phyloP scores from a whole-genome alignment of 2,329 filamentous ascomycete genomes.

The Fusarium devonianum region DNA sequence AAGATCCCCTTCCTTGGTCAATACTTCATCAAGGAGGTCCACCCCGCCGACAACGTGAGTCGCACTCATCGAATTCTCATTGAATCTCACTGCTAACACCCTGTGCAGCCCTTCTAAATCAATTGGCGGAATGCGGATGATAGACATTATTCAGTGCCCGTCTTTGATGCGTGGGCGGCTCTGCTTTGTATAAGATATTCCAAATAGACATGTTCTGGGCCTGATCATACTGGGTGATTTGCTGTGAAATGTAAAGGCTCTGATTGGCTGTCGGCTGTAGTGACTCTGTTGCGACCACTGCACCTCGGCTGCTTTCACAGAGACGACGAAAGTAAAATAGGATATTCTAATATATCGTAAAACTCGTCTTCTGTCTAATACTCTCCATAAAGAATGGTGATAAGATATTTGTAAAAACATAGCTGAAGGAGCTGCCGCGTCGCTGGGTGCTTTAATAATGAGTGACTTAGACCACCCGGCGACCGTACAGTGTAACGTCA shows the following conservation, averaged over 20 bases:
- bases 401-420: no score
- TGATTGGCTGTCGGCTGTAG: constrained; percentile 34
- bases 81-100: constrained; percentile 32
- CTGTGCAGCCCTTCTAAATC: constrained; percentile 51
- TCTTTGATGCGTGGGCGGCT: constrained; percentile 36
- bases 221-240: constrained; percentile 14
- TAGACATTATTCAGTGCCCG: constrained; percentile 42
- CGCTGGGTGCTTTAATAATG: no score
- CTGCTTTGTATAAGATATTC: constrained; percentile 50
- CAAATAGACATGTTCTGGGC: constrained; percentile 46
- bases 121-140: constrained; percentile 36
- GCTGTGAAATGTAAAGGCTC: constrained; percentile 38
- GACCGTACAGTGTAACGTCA: constrained; percentile 25
- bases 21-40: constrained; percentile 61
- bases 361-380: no score
- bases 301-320: background rate
- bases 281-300: background rate
- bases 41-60: constrained; percentile 70
- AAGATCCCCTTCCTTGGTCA: constrained; percentile 62
- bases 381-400: no score
- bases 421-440: no score
- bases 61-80: constrained; percentile 8
- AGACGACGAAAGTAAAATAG: background rate
- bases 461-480: no score
- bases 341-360: no score